These are phyloP conservation scores for Lasiosphaeria ovina DNA, from an alignment of 495 filamentous ascomycete genomes.

Conservation along the genomic window DNA sequence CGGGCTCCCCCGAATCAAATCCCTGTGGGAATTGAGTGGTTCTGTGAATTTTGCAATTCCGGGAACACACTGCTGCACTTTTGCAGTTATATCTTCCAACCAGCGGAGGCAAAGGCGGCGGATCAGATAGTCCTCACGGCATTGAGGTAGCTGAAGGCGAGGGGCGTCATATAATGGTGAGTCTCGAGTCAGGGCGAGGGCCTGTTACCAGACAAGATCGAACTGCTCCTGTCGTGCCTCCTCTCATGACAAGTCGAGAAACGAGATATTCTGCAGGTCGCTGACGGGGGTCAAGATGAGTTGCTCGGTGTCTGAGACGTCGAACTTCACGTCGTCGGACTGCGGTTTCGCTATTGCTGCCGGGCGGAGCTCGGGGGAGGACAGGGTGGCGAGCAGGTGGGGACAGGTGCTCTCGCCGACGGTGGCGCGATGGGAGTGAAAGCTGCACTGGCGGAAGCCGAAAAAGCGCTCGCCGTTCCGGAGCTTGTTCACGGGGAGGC, in stretches of 20 bases:
- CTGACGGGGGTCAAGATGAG: not conserved
- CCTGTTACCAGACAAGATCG: too few relatives aligned
- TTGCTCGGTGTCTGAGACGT: not conserved
- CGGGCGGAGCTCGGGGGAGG: not conserved
- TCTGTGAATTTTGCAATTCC: too few relatives aligned
- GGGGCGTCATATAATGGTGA: too few relatives aligned
- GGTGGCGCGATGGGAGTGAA: constrained; percentile 44
- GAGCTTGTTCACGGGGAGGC: constrained; percentile 44
- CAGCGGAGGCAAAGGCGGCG: too few relatives aligned
- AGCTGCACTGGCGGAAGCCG: constrained; percentile 49
- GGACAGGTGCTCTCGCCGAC: constrained; percentile 46
- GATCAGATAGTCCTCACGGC: too few relatives aligned
- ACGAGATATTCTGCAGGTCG: not conserved
- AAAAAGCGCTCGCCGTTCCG: constrained; percentile 46
- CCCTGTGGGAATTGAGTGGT: too few relatives aligned
- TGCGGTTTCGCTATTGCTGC: not conserved
- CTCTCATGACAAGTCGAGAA: constrained; percentile 4
- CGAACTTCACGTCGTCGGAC: not conserved
- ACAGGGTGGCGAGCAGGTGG: constrained; percentile 17
- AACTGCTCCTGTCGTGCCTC: not conserved
- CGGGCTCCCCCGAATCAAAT: too few relatives aligned
- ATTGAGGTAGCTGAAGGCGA: too few relatives aligned
- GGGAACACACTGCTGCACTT: too few relatives aligned
- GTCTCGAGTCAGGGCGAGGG: too few relatives aligned
- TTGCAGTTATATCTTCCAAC: too few relatives aligned